A percentile compares a stretch with the other conserved stretches of the same genome.
phyloP scores from a whole-genome alignment of 2,329 filamentous ascomycete genomes.

The Botrytis paeoniae region DNA sequence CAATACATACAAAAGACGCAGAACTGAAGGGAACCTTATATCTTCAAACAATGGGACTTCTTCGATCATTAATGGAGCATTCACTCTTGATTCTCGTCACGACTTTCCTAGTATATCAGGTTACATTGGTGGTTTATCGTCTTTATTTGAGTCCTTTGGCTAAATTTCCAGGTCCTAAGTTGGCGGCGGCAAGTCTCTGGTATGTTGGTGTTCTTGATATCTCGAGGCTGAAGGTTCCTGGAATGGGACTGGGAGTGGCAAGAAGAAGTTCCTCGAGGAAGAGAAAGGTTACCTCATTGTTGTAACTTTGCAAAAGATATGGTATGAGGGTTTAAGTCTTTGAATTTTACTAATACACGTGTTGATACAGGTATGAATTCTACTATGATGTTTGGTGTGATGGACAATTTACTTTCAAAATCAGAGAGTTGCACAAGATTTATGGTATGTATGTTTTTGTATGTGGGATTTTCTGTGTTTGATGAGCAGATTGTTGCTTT shows the following conservation, averaged over 20 bases:
- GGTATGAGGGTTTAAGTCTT: too few relatives aligned
- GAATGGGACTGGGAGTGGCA: accelerated
- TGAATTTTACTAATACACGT: neutral
- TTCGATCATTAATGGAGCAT: neutral
- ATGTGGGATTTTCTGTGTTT: neutral
- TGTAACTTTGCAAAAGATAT: neutral
- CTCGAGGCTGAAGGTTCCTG: neutral
- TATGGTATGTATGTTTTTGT: neutral
- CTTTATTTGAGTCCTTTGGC: conserved; percentile 13
- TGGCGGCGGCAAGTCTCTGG: conserved; percentile 13
- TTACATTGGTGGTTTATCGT: conserved; percentile 3
- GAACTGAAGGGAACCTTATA: neutral
- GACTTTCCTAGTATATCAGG: neutral
- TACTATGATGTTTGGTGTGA: conserved; percentile 14
- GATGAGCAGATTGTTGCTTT: neutral
- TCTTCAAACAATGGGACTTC: neutral
- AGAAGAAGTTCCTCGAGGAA: too few relatives aligned
- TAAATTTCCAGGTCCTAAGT: conserved; percentile 13
- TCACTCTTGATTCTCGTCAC: neutral
- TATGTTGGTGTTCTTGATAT: neutral
- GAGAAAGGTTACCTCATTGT: too few relatives aligned
- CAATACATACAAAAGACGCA: neutral
- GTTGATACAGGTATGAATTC: conserved; percentile 8
- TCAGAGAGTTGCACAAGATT: conserved; percentile 11
- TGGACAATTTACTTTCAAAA: conserved; percentile 8